phyloP scores from a whole-genome alignment of 345 rosid genomes.

The Melaleuca quinquenervia region DNA sequence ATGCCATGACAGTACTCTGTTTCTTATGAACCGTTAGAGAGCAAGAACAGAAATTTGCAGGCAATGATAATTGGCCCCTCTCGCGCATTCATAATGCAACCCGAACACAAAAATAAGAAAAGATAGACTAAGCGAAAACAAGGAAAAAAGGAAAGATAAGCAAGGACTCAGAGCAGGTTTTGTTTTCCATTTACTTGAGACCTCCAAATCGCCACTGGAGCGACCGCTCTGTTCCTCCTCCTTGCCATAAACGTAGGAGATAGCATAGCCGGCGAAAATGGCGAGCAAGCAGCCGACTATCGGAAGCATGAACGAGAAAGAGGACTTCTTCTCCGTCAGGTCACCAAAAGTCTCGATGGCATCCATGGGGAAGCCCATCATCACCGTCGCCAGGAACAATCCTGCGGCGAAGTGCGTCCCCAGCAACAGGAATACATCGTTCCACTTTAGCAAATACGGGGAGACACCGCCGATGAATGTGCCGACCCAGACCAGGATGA shows the following conservation, averaged over 20 bases:
- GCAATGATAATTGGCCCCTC: background rate
- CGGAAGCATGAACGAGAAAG: slow-evolving; percentile 72
- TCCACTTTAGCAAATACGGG: slow-evolving; percentile 75
- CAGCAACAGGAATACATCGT: slow-evolving; percentile 55
- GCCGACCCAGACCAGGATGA: background rate
- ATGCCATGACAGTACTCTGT: background rate
- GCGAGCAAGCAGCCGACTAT: slow-evolving; percentile 56
- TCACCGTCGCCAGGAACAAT: slow-evolving; percentile 73
- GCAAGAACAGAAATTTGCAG: background rate
- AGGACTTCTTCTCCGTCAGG: slow-evolving; percentile 43
- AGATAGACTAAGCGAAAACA: too few relatives aligned
- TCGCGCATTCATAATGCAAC: background rate
- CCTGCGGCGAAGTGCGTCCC: slow-evolving; percentile 88
- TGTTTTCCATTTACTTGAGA: slow-evolving; percentile 19
- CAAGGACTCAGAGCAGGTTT: background rate
- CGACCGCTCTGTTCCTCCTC: background rate
- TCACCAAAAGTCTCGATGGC: slow-evolving; percentile 64
- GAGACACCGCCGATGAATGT: slow-evolving; percentile 68
- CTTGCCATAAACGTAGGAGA: slow-evolving; percentile 41
- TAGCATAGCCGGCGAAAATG: slow-evolving; percentile 56
- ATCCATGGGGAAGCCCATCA: slow-evolving; percentile 82
- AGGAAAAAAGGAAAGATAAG: background rate
- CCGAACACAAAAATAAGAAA: background rate
- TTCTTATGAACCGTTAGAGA: background rate
- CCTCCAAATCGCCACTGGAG: slow-evolving; percentile 46